Conservation (phyloP, 2,329 filamentous ascomycete species). For the Westerdykella sp. region DNA sequence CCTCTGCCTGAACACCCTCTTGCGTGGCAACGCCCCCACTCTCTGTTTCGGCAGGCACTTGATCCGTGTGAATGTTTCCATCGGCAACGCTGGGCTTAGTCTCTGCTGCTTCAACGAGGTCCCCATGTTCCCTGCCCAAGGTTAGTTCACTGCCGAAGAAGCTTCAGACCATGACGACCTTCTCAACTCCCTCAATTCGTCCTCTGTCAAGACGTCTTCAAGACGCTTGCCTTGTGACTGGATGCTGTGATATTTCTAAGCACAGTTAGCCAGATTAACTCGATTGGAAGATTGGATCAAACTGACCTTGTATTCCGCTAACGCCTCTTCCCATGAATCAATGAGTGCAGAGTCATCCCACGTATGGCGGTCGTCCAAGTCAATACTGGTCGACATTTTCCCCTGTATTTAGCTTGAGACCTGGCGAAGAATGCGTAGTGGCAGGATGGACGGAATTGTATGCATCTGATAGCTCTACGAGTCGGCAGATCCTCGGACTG, state of each 20-base stretch:
- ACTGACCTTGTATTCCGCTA: slow-evolving; percentile 33
- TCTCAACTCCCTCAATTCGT: slow-evolving; percentile 27
- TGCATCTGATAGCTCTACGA: not conserved
- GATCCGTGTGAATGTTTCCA: slow-evolving; percentile 18
- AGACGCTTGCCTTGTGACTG: slow-evolving; percentile 31
- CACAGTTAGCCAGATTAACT: slow-evolving; percentile 1
- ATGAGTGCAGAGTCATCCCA: slow-evolving; percentile 36
- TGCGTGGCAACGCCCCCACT: slow-evolving; percentile 6
- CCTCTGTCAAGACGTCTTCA: slow-evolving; percentile 28
- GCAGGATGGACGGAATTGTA: not conserved
- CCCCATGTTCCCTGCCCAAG: slow-evolving; percentile 24
- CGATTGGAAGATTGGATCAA: not conserved
- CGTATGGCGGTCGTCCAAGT: slow-evolving; percentile 26
- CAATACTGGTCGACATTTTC: not conserved
- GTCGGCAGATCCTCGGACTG: slow-evolving; percentile 5
- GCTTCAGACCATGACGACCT: slow-evolving; percentile 14
- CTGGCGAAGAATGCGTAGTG: no score
- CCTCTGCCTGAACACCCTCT: slow-evolving; percentile 15
- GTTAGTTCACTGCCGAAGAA: slow-evolving; percentile 9
- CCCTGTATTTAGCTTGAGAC: no score
- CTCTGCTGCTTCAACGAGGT: slow-evolving; percentile 23
- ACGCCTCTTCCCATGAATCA: slow-evolving; percentile 31
- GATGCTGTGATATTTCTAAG: slow-evolving; percentile 36
- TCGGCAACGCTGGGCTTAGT: slow-evolving; percentile 12
- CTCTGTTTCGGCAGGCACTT: slow-evolving; percentile 18